Conservation (phyloP, 2,329 filamentous ascomycete species). For the Stylonectria norvegica region DNA sequence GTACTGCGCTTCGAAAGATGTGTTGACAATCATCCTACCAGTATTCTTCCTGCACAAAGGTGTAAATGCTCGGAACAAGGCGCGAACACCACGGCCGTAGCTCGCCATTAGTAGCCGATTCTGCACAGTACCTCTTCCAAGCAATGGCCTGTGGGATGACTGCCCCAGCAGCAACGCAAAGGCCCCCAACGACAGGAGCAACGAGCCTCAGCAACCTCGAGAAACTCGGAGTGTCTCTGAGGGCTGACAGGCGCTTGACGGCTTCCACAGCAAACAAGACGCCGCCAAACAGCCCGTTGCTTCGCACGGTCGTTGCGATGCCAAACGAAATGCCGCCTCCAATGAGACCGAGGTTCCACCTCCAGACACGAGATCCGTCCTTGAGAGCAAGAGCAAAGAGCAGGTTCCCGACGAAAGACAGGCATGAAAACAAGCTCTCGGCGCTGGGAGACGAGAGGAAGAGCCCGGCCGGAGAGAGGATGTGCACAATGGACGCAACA, state of each 20-base stretch:
- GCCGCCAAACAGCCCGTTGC: slow-evolving; percentile 84
- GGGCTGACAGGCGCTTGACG: slow-evolving; percentile 35
- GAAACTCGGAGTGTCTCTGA: slow-evolving; percentile 27
- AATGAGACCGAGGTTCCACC: slow-evolving; percentile 52
- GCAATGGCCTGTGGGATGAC: slow-evolving; percentile 71
- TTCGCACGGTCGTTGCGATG: slow-evolving; percentile 69
- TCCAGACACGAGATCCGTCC: slow-evolving; percentile 22
- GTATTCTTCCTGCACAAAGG: slow-evolving; percentile 84
- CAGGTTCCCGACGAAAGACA: slow-evolving; percentile 72
- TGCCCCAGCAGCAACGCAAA: slow-evolving; percentile 64
- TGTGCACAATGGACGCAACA: slow-evolving; percentile 68
- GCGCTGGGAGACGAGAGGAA: slow-evolving; percentile 86
- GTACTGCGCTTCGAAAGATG: slow-evolving; percentile 6
- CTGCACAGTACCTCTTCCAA: slow-evolving; percentile 66
- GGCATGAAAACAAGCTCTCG: slow-evolving; percentile 73
- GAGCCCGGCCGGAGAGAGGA: slow-evolving; percentile 81
- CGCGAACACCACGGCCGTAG: slow-evolving; percentile 71
- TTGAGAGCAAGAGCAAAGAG: slow-evolving; percentile 56
- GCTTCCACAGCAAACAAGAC: slow-evolving; percentile 66
- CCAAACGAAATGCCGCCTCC: slow-evolving; percentile 67
- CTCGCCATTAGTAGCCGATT: slow-evolving; percentile 22
- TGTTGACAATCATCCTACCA: slow-evolving; percentile 59
- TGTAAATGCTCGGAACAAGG: slow-evolving; percentile 80
- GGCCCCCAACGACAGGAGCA: slow-evolving; percentile 62
- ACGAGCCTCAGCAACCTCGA: slow-evolving; percentile 50